Conservation (phyloP, 2,329 filamentous ascomycete species). For the Penicillium sclerotiorum region DNA sequence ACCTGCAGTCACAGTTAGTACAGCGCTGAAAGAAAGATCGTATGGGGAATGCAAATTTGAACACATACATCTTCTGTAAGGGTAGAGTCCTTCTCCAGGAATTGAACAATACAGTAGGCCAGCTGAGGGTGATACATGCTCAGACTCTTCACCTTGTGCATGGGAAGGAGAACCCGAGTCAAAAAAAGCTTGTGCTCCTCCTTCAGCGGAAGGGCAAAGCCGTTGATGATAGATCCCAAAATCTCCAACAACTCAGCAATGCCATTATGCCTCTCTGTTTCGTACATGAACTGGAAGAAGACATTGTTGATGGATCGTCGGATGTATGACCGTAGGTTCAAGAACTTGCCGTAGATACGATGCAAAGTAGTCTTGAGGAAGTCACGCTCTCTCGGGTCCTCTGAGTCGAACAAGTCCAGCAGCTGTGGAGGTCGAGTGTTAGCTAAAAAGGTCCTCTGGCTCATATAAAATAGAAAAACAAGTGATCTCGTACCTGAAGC, state of each 20-base stretch:
- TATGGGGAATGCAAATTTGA: background rate
- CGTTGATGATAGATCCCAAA: conserved; percentile 97
- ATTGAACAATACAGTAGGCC: conserved; percentile 98
- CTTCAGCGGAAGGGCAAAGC: conserved; percentile 93
- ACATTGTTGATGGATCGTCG: conserved; percentile 99
- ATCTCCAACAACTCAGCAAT: conserved; percentile 97
- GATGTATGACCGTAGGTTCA: conserved; percentile 96
- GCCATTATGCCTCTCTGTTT: conserved; percentile 97
- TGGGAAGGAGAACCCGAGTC: conserved; percentile 84
- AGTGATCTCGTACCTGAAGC: conserved; percentile 59
- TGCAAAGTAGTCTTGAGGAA: conserved; percentile 98
- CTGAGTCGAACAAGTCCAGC: conserved; percentile 96
- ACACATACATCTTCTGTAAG: conserved; percentile 85
- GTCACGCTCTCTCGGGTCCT: conserved; percentile 93
- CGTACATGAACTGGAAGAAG: conserved; percentile 99
- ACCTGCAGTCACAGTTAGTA: conserved; percentile 59
- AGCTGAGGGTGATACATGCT: conserved; percentile 99
- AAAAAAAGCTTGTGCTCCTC: conserved; percentile 99
- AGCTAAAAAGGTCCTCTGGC: background rate
- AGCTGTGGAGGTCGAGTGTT: conserved; percentile 55
- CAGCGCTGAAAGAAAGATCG: background rate
- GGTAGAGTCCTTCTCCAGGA: conserved; percentile 94
- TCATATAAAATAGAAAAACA: background rate
- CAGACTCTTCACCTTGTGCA: conserved; percentile 97
- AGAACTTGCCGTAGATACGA: conserved; percentile 97